Evolutionary conservation across 2,329 filamentous ascomycete species (phyloP).

Genomic region (Sarocladium brachiariae): DNA sequence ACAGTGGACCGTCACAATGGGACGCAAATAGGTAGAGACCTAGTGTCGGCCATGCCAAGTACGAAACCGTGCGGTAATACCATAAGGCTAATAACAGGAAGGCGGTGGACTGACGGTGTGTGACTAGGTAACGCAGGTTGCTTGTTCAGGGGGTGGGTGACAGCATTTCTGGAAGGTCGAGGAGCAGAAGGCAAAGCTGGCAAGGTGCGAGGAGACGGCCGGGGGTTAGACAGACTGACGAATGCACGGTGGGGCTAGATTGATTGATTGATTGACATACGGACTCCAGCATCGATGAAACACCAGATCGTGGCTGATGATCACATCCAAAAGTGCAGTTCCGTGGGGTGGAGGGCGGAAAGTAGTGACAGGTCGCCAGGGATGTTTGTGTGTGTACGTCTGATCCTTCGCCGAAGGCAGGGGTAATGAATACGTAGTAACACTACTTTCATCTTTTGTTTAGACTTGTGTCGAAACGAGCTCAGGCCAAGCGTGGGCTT

Average conservation of each 20-base stretch:
- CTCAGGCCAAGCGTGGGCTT: background rate
- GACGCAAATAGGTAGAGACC: too few species aligned
- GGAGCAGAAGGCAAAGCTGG: background rate
- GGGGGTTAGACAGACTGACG: too few species aligned
- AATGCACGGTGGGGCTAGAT: slow-evolving; percentile 6
- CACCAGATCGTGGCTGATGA: slow-evolving; percentile 8
- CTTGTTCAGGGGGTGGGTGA: background rate
- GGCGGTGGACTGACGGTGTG: background rate
- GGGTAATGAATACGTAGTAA: background rate
- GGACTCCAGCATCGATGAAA: slow-evolving; percentile 5
- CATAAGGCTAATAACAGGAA: background rate
- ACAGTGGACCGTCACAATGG: too few species aligned
- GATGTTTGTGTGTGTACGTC: too few species aligned
- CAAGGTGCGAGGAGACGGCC: too few species aligned
- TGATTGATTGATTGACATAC: slow-evolving; percentile 9
- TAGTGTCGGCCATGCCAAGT: slow-evolving; percentile 1
- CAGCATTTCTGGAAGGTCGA: background rate
- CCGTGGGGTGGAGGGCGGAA: background rate
- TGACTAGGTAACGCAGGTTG: background rate
- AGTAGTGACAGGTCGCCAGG: too few species aligned
- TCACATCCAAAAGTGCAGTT: background rate
- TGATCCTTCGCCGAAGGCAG: background rate
- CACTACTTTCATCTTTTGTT: background rate
- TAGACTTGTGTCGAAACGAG: background rate
- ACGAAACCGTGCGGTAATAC: background rate